Evolutionary conservation across 2,329 filamentous ascomycete genomes (phyloP).

Genomic region (Didymellaceae sp.): DNA sequence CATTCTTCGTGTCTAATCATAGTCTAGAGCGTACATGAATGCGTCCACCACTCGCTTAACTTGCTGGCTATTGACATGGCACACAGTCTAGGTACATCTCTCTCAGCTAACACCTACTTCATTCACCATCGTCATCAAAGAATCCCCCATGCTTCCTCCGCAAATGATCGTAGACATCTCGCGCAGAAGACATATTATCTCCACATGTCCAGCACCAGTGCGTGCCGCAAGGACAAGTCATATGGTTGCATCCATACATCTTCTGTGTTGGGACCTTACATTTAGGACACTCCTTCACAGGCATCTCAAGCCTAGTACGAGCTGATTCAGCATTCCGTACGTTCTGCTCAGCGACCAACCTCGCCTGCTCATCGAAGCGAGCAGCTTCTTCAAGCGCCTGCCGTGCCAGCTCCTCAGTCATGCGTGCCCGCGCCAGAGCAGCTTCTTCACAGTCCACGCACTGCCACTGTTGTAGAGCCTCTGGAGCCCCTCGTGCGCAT

Average conservation of each 20-base stretch:
- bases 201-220: slow-evolving; percentile 55
- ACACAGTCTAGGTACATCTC: too few relatives aligned
- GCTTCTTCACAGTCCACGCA: slow-evolving; percentile 50
- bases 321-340: background rate
- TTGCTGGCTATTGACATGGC: too few relatives aligned
- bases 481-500: slow-evolving; percentile 53
- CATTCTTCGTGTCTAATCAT: too few relatives aligned
- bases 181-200: slow-evolving; percentile 21
- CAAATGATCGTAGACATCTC: slow-evolving; percentile 51
- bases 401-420: background rate
- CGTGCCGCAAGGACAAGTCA: slow-evolving; percentile 41
- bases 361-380: background rate
- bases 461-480: slow-evolving; percentile 48
- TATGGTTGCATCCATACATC: slow-evolving; percentile 49
- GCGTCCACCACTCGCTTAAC: too few relatives aligned
- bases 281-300: slow-evolving; percentile 46
- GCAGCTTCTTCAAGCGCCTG: background rate
- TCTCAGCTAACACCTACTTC: too few relatives aligned
- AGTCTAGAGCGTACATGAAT: too few relatives aligned
- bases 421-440: slow-evolving; percentile 13
- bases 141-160: background rate
- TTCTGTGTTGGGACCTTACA: slow-evolving; percentile 49
- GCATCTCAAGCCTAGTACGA: slow-evolving; percentile 30
- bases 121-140: too few relatives aligned
- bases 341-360: background rate